A percentile compares a stretch with the other conserved stretches of the same genome.
Conservation (phyloP, 306 rosid species). For the Trifolium fragiferum region DNA sequence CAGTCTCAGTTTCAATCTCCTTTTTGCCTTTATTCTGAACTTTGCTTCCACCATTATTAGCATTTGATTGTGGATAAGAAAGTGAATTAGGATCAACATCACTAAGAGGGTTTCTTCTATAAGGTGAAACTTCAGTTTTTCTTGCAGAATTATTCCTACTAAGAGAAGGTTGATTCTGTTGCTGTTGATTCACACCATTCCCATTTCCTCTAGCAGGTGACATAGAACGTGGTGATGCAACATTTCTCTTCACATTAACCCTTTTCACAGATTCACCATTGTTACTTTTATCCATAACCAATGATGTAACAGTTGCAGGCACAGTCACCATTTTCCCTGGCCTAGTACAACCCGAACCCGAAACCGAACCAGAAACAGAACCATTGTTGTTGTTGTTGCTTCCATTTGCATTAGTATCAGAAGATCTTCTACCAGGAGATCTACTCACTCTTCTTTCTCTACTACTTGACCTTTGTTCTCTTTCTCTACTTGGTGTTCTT, state of each 20-base stretch:
- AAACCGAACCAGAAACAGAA: not conserved
- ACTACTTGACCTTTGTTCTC: constrained; percentile 78
- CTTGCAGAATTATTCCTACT: constrained; percentile 84
- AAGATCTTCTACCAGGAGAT: constrained; percentile 85
- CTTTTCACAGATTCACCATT: constrained; percentile 65
- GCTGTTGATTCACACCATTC: constrained; percentile 42
- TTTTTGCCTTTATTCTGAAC: constrained; percentile 54
- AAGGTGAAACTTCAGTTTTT: constrained; percentile 90
- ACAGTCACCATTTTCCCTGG: constrained; percentile 95
- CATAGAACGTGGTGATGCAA: constrained; percentile 73
- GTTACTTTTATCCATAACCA: constrained; percentile 84
- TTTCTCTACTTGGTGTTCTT: constrained; percentile 93
- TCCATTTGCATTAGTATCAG: constrained; percentile 49
- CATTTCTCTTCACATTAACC: constrained; percentile 75
- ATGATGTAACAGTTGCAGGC: constrained; percentile 83
- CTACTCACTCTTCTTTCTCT: constrained; percentile 85
- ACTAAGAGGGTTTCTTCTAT: constrained; percentile 79
- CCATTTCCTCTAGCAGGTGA: constrained; percentile 45
- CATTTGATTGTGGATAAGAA: constrained; percentile 57
- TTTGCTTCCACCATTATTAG: constrained; percentile 50
- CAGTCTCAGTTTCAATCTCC: constrained; percentile 55
- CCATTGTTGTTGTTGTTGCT: constrained; percentile 35
- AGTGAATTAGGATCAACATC: constrained; percentile 81
- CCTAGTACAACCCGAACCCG: constrained; percentile 41
- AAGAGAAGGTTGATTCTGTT: constrained; percentile 66